Evolutionary conservation across 331 rosid genomes (phyloP).

Genomic region (Spiraea crenata): DNA sequence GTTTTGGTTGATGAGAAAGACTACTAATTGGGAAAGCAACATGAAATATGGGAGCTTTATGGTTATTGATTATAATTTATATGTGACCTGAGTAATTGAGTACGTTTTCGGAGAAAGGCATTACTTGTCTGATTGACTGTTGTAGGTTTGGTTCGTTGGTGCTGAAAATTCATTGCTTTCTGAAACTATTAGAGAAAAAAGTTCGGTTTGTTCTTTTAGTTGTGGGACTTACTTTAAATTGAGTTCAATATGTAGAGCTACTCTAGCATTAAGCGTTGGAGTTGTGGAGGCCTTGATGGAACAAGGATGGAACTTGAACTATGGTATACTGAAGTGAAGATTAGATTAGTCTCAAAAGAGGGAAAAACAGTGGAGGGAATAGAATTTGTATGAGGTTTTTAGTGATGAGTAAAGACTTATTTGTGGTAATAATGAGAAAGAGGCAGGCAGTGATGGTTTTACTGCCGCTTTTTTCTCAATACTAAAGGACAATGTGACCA

Average conservation of each 20-base stretch:
- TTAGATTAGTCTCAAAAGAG: not conserved
- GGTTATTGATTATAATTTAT: not conserved
- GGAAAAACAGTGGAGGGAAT: not conserved
- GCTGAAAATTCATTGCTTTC: not conserved
- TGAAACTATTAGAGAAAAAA: not conserved
- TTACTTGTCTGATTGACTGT: not conserved
- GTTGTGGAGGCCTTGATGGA: not conserved
- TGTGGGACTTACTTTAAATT: not conserved
- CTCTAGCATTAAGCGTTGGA: not conserved
- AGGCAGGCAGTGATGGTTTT: not conserved
- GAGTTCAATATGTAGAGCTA: not conserved
- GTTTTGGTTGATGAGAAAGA: not conserved
- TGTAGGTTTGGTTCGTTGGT: not conserved
- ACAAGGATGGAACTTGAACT: not conserved
- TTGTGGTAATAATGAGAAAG: not conserved
- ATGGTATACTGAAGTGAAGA: not conserved
- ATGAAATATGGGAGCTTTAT: not conserved
- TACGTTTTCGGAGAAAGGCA: not conserved
- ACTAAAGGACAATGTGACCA: not conserved
- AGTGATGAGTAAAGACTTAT: not conserved
- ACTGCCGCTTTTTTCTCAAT: not conserved
- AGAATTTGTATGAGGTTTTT: not conserved
- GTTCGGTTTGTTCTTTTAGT: not conserved
- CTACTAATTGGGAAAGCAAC: no score
- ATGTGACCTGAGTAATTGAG: not conserved